Evolutionary conservation across 768 basidiomycete species (phyloP).

Genomic region (Leccinum ochraceum): DNA sequence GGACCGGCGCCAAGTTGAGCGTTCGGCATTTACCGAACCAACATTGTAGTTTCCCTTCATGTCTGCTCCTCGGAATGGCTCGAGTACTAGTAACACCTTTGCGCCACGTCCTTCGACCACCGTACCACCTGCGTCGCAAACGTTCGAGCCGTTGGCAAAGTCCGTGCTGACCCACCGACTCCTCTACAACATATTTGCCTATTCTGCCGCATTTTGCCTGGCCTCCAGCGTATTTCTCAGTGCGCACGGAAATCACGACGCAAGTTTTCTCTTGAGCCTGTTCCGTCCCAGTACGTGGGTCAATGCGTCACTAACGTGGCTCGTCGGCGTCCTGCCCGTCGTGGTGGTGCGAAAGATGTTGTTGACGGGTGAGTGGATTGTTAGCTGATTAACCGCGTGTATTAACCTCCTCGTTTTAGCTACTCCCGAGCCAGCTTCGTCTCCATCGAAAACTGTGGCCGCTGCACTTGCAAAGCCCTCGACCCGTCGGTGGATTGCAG

Average conservation of each 20-base stretch:
- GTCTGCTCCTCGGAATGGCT: conserved; percentile 6
- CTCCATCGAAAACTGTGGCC: conserved; percentile 51
- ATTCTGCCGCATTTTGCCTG: conserved; percentile 51
- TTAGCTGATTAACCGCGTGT: neutral
- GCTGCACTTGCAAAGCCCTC: conserved; percentile 47
- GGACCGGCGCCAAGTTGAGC: too few species aligned
- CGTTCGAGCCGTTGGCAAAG: conserved; percentile 68
- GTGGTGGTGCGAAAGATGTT: conserved; percentile 58
- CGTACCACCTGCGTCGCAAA: conserved; percentile 56
- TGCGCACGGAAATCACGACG: conserved; percentile 17
- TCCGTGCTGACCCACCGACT: conserved; percentile 62
- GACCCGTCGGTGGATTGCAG: conserved; percentile 44
- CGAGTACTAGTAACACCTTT: conserved; percentile 23
- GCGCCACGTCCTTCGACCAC: conserved; percentile 50
- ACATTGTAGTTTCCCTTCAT: neutral
- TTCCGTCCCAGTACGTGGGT: conserved; percentile 47
- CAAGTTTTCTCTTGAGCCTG: conserved; percentile 34
- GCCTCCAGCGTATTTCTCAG: conserved; percentile 38
- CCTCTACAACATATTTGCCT: conserved; percentile 51
- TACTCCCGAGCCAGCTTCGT: conserved; percentile 47
- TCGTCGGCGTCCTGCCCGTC: conserved; percentile 53
- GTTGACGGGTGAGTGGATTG: conserved; percentile 53
- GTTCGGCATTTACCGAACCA: neutral
- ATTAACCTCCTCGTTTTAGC: conserved; percentile 33
- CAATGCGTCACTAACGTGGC: conserved; percentile 48